Percentiles rank a stretch among this genome's conserved stretches.
phyloP scores from a whole-genome alignment of 306 rosid species.

The Crataegus laevigata region DNA sequence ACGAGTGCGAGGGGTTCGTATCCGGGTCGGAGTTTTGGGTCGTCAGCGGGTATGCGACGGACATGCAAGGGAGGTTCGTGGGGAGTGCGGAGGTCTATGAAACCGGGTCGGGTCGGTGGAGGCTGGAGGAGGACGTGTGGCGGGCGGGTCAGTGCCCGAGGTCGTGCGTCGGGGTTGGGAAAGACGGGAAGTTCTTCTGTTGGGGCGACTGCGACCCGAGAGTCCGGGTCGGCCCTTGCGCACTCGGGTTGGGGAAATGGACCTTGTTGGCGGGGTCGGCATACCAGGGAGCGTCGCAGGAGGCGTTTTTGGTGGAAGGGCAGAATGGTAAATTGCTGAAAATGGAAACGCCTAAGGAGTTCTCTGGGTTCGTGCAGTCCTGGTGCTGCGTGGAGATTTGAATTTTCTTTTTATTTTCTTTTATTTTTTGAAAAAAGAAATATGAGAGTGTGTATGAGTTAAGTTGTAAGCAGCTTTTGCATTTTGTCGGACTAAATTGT shows the following conservation, averaged over 20 bases:
- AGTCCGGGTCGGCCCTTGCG: constrained; percentile 19
- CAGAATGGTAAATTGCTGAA: constrained; percentile 27
- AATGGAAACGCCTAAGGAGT: constrained; percentile 20
- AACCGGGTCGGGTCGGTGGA: constrained; percentile 33
- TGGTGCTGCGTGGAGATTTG: constrained; percentile 40
- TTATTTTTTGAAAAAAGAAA: background rate
- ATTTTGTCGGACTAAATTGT: no score
- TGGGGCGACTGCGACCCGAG: constrained; percentile 20
- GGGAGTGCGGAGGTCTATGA: constrained; percentile 31
- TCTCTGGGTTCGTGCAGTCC: constrained; percentile 39
- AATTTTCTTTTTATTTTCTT: background rate
- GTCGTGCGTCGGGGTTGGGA: constrained; percentile 28
- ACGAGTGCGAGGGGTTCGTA: constrained; percentile 49
- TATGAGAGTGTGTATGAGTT: background rate
- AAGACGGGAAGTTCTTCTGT: constrained; percentile 25
- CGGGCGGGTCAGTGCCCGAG: constrained; percentile 26
- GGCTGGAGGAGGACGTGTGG: constrained; percentile 42
- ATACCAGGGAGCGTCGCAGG: constrained; percentile 36
- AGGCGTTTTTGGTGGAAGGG: constrained; percentile 20
- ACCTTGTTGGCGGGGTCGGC: constrained; percentile 32
- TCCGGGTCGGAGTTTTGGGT: constrained; percentile 43
- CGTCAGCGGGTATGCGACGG: constrained; percentile 47
- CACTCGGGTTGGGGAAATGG: constrained; percentile 18
- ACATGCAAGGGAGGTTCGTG: constrained; percentile 39
- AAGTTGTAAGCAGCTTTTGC: no score